Evolutionary conservation across 345 rosid species (phyloP), one percentile per base, ranked within the genome.

Genomic region (Firmiana major): DNA sequence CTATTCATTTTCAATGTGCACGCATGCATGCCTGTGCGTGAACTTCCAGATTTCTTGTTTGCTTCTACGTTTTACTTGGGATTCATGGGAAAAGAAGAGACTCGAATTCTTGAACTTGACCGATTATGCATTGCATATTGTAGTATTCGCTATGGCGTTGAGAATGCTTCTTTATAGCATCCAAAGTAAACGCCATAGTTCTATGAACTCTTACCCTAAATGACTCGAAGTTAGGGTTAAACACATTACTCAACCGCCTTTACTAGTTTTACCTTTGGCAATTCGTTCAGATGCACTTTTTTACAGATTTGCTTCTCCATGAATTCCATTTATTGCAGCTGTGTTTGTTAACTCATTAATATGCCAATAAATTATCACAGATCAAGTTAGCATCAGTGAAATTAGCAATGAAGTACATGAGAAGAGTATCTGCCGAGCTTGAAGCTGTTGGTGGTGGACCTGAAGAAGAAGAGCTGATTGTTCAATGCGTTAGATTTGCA

Each of bases 321-420:
- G 62, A 9, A 71, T 53, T 71, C 26, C 28, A 49, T 5, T 71
- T 53, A 40, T 16, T 49, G 24, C 6, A 12, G 54, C 11, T 22
- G 26, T 54, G 48, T 54, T 24, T 24, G 28, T 66, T 67, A 17
- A 69, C 73, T 71, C 73, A 9, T 71, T 31, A 51, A 51, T 34
- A 51, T 71, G 28, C 45, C 1, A 31, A 19, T 49, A 34, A 36
- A 16, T 53, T 31, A 19, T 81, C 77, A 77, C 88, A 97, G 99
- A 92, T 97, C 9, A 94, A 97, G 74, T 76, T 91, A 34, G 97
- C 93, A 9, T 97, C 97, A 0, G 99, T 89, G n/a, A 97, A 94
- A 80, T 83, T 94, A 75, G 98, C 99, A 1, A 89, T 84, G 99
- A 92, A 94, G 86, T 94, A 88, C 85, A 94, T 97, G 99, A 97